These are phyloP conservation scores for Leccinum ambiguum DNA, from an alignment of 1,284 basidiomycete genomes.

Conservation along the genomic window DNA sequence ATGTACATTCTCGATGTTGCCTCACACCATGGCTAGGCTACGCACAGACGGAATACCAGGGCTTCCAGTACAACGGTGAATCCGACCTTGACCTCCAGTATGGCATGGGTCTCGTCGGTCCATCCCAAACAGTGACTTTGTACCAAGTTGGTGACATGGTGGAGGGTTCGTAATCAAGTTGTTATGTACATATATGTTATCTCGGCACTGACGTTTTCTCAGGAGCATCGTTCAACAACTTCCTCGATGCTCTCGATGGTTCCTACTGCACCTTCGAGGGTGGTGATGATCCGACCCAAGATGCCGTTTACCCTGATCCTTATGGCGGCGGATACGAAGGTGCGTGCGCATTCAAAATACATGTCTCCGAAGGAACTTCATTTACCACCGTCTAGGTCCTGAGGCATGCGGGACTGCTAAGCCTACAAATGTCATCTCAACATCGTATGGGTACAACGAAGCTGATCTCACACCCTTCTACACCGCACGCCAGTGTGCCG, in stretches of 20 bases:
- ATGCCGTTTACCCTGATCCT: conserved; percentile 46
- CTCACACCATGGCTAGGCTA: conserved; percentile 28
- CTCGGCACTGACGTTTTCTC: not conserved
- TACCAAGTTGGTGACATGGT: conserved; percentile 46
- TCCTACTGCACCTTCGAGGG: conserved; percentile 49
- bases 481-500: conserved; percentile 43
- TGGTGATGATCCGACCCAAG: conserved; percentile 40
- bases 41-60: conserved; percentile 35
- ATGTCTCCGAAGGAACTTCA: not conserved
- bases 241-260: conserved; percentile 48
- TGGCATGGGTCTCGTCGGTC: conserved; percentile 42
- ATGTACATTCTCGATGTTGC: too few relatives aligned
- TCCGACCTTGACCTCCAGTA: conserved; percentile 54
- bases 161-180: conserved; percentile 30
- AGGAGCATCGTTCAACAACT: conserved; percentile 49
- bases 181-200: not conserved
- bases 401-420: conserved; percentile 40
- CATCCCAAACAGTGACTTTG: conserved; percentile 38
- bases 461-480: conserved; percentile 41
- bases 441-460: conserved; percentile 42
- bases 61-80: conserved; percentile 45
- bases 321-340: conserved; percentile 35
- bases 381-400: conserved; percentile 20
- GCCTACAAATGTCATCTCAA: conserved; percentile 43
- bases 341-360: conserved; percentile 5